These are phyloP conservation scores for Curvularia sp. DNA, from an alignment of 2,329 filamentous ascomycete genomes.

Conservation along the genomic window DNA sequence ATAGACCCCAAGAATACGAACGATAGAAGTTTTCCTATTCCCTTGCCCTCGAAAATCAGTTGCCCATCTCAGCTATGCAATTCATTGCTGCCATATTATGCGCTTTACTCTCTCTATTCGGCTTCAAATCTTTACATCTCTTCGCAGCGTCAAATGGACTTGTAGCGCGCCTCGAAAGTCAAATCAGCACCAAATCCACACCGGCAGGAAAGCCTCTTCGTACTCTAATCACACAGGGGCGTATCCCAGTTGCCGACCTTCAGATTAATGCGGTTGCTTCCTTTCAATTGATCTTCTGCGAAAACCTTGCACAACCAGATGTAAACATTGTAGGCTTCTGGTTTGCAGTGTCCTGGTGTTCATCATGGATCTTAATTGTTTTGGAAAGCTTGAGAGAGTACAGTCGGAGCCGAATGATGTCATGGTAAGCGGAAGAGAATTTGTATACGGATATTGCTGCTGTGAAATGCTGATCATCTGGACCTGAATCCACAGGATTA, in stretches of 20 bases:
- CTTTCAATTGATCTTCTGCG: neutral
- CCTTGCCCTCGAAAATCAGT: neutral
- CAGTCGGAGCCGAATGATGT: constrained; percentile 1
- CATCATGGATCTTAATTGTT: constrained; percentile 5
- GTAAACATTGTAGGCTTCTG: constrained; percentile 2
- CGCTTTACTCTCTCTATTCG: neutral
- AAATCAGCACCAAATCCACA: neutral
- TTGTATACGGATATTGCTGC: neutral
- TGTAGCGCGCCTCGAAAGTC: neutral
- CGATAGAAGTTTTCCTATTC: neutral
- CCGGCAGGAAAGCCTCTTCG: constrained; percentile 1
- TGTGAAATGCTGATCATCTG: neutral
- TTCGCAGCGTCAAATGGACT: constrained; percentile 1
- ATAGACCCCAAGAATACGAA: neutral
- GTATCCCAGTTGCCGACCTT: neutral
- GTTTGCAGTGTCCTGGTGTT: constrained; percentile 2
- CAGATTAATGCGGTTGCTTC: constrained; percentile 6
- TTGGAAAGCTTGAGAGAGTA: constrained; percentile 6
- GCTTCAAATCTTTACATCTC: constrained; percentile 1
- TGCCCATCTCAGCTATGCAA: neutral
- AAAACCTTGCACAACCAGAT: neutral
- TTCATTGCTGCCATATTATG: neutral
- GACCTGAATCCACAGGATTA: neutral
- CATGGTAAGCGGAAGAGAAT: neutral
- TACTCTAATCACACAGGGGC: neutral